Conservation (phyloP, 495 filamentous ascomycete species). For the Podospora pseudopauciseta region DNA sequence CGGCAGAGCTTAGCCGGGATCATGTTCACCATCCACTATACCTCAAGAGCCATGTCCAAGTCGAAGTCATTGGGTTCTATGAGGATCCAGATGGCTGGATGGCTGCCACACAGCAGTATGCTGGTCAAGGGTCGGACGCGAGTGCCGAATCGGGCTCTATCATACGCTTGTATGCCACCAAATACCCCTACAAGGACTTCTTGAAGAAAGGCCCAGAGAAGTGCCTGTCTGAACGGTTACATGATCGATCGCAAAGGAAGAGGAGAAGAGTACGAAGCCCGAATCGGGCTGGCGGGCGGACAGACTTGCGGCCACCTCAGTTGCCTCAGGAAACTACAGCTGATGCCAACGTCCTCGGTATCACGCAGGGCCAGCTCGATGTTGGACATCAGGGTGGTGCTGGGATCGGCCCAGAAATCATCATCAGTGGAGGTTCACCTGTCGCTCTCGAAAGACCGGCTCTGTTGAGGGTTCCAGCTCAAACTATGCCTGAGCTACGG, state of each 20-base stretch:
- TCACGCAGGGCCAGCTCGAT: background rate
- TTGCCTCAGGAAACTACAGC: slow-evolving; percentile 14
- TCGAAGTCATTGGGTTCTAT: slow-evolving; percentile 62
- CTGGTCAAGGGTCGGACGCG: background rate
- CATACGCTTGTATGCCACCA: slow-evolving; percentile 54
- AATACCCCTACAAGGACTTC: slow-evolving; percentile 49
- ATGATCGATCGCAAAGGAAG: slow-evolving; percentile 24
- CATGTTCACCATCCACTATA: slow-evolving; percentile 43
- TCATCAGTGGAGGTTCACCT: slow-evolving; percentile 28
- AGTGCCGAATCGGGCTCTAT: slow-evolving; percentile 11
- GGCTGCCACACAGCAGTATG: slow-evolving; percentile 21
- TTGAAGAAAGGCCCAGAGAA: slow-evolving; percentile 42
- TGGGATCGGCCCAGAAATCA: slow-evolving; percentile 31
- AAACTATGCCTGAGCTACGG: slow-evolving; percentile 25
- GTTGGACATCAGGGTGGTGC: background rate
- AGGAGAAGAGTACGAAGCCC: background rate
- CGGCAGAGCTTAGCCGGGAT: slow-evolving; percentile 37
- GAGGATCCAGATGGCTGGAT: slow-evolving; percentile 48
- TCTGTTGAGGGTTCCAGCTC: slow-evolving; percentile 29
- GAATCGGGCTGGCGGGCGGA: background rate
- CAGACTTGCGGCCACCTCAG: background rate
- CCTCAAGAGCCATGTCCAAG: slow-evolving; percentile 50
- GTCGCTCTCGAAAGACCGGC: slow-evolving; percentile 3
- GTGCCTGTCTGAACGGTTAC: slow-evolving; percentile 41
- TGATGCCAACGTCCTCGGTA: slow-evolving; percentile 4